phyloP scores from a whole-genome alignment of 2,329 filamentous ascomycete genomes.

The Diaporthe ampelina region DNA sequence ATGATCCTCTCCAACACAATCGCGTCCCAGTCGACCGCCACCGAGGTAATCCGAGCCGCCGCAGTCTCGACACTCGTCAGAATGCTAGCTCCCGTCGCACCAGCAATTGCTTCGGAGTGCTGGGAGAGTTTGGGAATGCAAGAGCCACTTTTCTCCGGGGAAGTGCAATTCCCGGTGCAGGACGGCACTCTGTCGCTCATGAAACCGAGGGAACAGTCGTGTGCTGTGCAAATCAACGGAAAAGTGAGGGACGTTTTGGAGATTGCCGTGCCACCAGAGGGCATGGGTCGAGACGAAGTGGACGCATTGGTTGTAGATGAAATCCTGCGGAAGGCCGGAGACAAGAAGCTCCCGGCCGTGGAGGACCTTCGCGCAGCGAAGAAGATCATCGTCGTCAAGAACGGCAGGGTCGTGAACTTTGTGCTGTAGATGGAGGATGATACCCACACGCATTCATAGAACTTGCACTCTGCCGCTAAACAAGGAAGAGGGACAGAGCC shows the following conservation, averaged over 20 bases:
- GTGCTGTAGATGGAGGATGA: slow-evolving; percentile 60
- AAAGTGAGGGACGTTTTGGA: slow-evolving; percentile 78
- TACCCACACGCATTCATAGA: slow-evolving; percentile 36
- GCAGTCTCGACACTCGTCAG: slow-evolving; percentile 72
- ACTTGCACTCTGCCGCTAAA: background rate
- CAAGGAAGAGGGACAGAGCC: background rate
- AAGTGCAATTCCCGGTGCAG: slow-evolving; percentile 70
- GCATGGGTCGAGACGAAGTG: slow-evolving; percentile 60
- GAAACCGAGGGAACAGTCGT: slow-evolving; percentile 64
- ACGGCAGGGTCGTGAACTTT: slow-evolving; percentile 81
- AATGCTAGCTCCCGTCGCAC: slow-evolving; percentile 84
- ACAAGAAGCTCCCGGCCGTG: slow-evolving; percentile 65
- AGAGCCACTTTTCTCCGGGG: slow-evolving; percentile 56
- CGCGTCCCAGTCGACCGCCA: slow-evolving; percentile 59
- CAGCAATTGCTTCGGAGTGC: slow-evolving; percentile 85
- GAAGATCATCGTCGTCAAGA: slow-evolving; percentile 75
- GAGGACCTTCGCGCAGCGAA: slow-evolving; percentile 66
- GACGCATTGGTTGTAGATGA: slow-evolving; percentile 72
- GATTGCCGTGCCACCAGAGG: slow-evolving; percentile 65
- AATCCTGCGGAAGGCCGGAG: slow-evolving; percentile 74
- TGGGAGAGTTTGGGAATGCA: slow-evolving; percentile 72
- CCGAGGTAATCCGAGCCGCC: slow-evolving; percentile 60
- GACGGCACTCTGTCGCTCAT: slow-evolving; percentile 67
- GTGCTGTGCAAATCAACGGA: slow-evolving; percentile 85
- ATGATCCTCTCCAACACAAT: slow-evolving; percentile 84